Conservation (phyloP, 139 green algal species). For the Tetradesmus lagerheimii region DNA sequence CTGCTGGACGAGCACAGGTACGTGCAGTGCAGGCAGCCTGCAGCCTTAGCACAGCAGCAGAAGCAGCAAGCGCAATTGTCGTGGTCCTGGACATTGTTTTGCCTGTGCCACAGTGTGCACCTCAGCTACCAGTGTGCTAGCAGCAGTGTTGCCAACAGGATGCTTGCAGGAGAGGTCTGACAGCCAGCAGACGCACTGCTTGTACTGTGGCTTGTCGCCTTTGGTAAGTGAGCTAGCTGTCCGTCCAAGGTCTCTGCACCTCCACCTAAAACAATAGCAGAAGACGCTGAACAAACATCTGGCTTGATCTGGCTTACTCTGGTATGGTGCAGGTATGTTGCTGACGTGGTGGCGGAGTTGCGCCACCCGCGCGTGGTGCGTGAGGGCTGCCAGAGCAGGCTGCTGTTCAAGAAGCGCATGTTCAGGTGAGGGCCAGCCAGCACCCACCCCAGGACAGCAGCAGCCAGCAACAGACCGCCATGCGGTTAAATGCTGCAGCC, state of each 20-base stretch:
- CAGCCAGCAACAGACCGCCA: not conserved
- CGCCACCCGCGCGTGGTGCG: constrained; percentile 64
- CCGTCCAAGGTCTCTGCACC: too few relatives aligned
- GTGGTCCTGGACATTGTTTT: too few relatives aligned
- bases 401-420: constrained; percentile 99
- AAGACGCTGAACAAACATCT: too few relatives aligned
- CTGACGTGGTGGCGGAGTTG: constrained; percentile 89
- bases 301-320: not conserved
- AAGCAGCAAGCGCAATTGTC: too few relatives aligned
- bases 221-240: too few relatives aligned
- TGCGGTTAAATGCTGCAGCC: constrained; percentile 9
- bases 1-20: constrained; percentile 93
- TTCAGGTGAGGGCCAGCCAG: constrained; percentile 64
- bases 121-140: not conserved
- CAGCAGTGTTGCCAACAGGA: not conserved
- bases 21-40: constrained; percentile 18
- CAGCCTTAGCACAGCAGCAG: too few relatives aligned
- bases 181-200: not conserved
- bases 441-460: too few relatives aligned
- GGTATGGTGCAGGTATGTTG: constrained; percentile 68
- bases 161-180: not conserved
- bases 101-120: not conserved
- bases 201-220: too few relatives aligned
- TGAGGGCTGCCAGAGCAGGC: constrained; percentile 63
- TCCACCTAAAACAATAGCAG: too few relatives aligned